These are phyloP conservation scores for Claviceps monticola DNA, from an alignment of 2,329 filamentous ascomycete species.

Conservation along the genomic window DNA sequence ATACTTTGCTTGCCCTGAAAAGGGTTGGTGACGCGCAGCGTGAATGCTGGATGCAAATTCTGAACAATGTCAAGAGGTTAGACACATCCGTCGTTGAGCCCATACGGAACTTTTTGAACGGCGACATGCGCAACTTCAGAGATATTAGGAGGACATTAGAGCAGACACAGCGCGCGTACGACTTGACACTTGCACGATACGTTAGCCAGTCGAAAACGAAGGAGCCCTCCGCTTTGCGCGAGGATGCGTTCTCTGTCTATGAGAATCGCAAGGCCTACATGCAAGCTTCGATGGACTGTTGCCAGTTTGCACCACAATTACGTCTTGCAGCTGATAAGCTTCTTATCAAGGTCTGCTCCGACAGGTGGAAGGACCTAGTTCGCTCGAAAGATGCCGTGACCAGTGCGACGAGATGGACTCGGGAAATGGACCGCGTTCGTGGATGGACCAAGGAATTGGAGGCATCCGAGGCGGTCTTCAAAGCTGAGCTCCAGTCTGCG, in stretches of 20 bases:
- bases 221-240: conserved; percentile 76
- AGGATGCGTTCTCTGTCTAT: conserved; percentile 92
- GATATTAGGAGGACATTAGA: conserved; percentile 68
- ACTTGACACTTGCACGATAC: conserved; percentile 69
- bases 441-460: conserved; percentile 96
- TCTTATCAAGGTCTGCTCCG: conserved; percentile 69
- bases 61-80: conserved; percentile 62
- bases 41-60: conserved; percentile 72
- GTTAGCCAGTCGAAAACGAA: conserved; percentile 81
- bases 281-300: conserved; percentile 87
- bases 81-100: conserved; percentile 70
- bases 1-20: conserved; percentile 76
- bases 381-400: conserved; percentile 51
- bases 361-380: conserved; percentile 81
- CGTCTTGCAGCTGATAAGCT: conserved; percentile 74
- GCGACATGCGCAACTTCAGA: conserved; percentile 75
- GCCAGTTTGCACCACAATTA: conserved; percentile 72
- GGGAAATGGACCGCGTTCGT: conserved; percentile 80
- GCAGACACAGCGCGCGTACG: conserved; percentile 68
- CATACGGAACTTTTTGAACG: conserved; percentile 60
- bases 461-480: conserved; percentile 69
- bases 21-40: conserved; percentile 72
- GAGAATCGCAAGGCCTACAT: conserved; percentile 85
- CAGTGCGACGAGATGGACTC: conserved; percentile 51
- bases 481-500: conserved; percentile 64